A percentile compares a stretch with the other conserved stretches of the same genome.
Conservation (phyloP, 345 rosid species). For the Nephelium lappaceum region DNA sequence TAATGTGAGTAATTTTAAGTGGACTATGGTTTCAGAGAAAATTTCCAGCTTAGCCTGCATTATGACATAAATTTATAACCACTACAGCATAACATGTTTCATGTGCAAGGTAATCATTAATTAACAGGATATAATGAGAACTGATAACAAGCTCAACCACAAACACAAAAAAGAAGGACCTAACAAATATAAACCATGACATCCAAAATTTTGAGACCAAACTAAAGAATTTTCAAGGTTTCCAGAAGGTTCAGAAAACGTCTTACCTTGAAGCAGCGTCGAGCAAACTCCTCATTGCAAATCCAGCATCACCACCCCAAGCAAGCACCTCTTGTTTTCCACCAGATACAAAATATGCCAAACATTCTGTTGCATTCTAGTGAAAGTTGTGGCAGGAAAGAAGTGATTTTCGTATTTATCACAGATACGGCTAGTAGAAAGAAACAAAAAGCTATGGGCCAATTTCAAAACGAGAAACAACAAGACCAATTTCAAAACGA, state of each 20-base stretch:
- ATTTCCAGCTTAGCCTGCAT: background rate
- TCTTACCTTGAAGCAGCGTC: conserved; percentile 87
- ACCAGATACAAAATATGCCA: conserved; percentile 76
- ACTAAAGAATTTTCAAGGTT: background rate
- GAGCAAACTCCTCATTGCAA: conserved; percentile 86
- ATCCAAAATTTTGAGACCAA: background rate
- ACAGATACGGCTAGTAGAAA: conserved; percentile 11
- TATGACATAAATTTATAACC: background rate
- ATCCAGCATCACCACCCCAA: conserved; percentile 81
- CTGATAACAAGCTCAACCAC: background rate
- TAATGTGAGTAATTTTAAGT: background rate
- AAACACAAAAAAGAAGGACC: background rate
- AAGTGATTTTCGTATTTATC: conserved; percentile 20
- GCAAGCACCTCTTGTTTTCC: conserved; percentile 74
- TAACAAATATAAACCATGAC: background rate
- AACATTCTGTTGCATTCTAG: conserved; percentile 93
- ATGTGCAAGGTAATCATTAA: background rate
- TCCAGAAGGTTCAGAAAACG: conserved; percentile 10
- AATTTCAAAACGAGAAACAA: background rate
- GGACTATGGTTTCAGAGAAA: background rate
- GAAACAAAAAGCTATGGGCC: background rate
- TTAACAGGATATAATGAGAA: background rate
- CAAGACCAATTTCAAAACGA: background rate
- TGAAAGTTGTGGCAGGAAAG: conserved; percentile 33
- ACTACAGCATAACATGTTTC: background rate